Conservation (phyloP, 208 protist genomes). For the Acanthamoeba divionensis region DNA sequence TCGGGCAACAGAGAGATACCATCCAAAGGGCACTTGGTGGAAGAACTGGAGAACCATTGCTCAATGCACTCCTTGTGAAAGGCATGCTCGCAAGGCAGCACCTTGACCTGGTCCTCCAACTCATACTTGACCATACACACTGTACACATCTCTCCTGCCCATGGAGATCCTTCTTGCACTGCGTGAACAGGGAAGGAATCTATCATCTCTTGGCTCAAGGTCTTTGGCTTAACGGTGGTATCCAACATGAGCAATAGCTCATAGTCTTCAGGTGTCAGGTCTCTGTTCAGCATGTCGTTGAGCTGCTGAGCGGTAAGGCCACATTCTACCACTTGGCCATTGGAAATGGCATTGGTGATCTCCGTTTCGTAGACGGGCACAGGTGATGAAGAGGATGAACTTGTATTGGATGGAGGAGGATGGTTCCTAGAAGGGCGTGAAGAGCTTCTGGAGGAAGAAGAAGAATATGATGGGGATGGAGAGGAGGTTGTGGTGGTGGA, state of each 20-base stretch:
- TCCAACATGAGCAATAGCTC: slow-evolving; percentile 63
- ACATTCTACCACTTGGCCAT: neutral
- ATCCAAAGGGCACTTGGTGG: slow-evolving; percentile 63
- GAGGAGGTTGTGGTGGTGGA: neutral
- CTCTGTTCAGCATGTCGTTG: slow-evolving; percentile 62
- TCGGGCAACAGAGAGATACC: slow-evolving; percentile 5
- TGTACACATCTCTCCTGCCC: slow-evolving; percentile 34
- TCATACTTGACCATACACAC: slow-evolving; percentile 56
- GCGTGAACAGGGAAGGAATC: neutral
- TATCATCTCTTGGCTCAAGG: slow-evolving; percentile 7
- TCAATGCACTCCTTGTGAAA: slow-evolving; percentile 63
- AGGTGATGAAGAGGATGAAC: neutral
- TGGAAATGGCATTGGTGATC: neutral
- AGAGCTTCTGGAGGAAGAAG: neutral
- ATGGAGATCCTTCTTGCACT: neutral
- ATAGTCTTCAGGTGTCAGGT: slow-evolving; percentile 70
- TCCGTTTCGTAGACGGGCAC: neutral
- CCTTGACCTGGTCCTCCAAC: slow-evolving; percentile 30
- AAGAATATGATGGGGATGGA: neutral
- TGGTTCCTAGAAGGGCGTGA: neutral
- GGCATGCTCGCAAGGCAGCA: slow-evolving; percentile 57
- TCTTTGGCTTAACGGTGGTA: slow-evolving; percentile 54
- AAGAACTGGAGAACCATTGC: slow-evolving; percentile 52
- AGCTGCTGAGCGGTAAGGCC: slow-evolving; percentile 56
- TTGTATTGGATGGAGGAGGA: neutral